phyloP scores from a whole-genome alignment of 176 grass and related monocot genomes.

The Tuctoria greenei region DNA sequence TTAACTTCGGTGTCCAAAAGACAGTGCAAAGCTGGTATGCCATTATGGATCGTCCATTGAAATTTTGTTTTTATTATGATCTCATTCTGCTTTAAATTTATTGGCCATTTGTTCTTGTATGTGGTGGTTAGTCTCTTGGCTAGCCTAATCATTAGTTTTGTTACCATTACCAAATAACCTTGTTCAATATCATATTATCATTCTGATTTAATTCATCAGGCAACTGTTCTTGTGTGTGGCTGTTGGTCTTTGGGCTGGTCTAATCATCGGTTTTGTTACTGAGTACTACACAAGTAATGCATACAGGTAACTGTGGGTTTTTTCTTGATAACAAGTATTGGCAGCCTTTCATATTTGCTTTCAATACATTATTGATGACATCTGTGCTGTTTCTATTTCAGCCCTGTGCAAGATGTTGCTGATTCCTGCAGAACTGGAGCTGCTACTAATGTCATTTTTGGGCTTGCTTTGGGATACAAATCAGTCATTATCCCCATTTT shows the following conservation, averaged over 20 bases:
- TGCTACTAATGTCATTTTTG: constrained; percentile 67
- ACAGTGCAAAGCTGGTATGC: constrained; percentile 43
- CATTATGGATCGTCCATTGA: neutral
- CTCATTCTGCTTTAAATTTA: constrained; percentile 2
- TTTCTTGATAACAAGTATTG: neutral
- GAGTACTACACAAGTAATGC: constrained; percentile 70
- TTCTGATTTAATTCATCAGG: constrained; percentile 37
- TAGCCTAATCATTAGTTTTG: constrained; percentile 30
- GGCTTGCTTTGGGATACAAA: constrained; percentile 67
- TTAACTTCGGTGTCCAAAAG: constrained; percentile 43
- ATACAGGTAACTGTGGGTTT: constrained; percentile 38
- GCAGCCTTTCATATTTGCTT: neutral
- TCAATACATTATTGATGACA: neutral
- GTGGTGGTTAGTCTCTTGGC: constrained; percentile 20
- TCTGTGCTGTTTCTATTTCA: constrained; percentile 35
- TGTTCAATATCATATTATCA: constrained; percentile 8
- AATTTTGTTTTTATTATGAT: neutral
- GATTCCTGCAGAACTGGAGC: constrained; percentile 68
- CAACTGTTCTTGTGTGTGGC: constrained; percentile 62
- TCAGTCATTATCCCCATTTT: constrained; percentile 68
- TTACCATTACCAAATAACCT: constrained; percentile 10
- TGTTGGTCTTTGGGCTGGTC: constrained; percentile 60
- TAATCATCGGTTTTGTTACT: constrained; percentile 58
- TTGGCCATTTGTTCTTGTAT: constrained; percentile 37
- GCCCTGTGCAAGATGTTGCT: constrained; percentile 61